Evolutionary conservation across 306 rosid genomes (phyloP), one percentile per base, ranked within the genome.

Genomic region (Acacia acuminata): DNA sequence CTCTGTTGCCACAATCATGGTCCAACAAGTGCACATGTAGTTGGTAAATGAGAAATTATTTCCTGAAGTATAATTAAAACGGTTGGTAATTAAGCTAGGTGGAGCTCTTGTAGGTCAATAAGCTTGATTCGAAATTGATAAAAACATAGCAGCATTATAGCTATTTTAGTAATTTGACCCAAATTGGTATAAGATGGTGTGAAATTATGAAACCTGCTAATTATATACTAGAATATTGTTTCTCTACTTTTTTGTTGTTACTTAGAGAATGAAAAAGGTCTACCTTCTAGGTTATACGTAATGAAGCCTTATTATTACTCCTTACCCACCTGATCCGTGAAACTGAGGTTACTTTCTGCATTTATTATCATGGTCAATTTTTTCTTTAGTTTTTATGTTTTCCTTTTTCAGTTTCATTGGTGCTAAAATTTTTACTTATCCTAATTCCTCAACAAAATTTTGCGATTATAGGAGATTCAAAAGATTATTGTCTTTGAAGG

Each of bases 401-500:
- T 71, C 19, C 12, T 32, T 12, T 45, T 5, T 73, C 56, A 34
- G 71, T 66, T 78, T 75, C 13, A 24, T 77, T 72, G 22, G 27
- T 4, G 10, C 47, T 83, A 47, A 48, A 83, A 63, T 69, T 38
- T 79, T 69, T 43, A 72, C 60, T 55, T 4, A 79, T 76, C 65
- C 34, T 73, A 65, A 82, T 76, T 79, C 58, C 45, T 77, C 58
- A 80, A 83, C 27, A 27, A 27, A 27, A 27, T 27, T 27, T 27
- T 27, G 27, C 27, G 0, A 1, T 27, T 27, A 27, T 88, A 94
- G 98, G 98, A 94, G 88, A 94, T 94, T 86, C 98, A 94, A 93
- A 94, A 94, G 85, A 94, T 94, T 84, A 87, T 94, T 69, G 98
- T 94, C 81, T 93, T 94, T 78, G 98, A 94, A 94, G 98, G 98